Evolutionary conservation across 805 yeast genomes (phyloP).

Genomic region (Ogataea henricii): DNA sequence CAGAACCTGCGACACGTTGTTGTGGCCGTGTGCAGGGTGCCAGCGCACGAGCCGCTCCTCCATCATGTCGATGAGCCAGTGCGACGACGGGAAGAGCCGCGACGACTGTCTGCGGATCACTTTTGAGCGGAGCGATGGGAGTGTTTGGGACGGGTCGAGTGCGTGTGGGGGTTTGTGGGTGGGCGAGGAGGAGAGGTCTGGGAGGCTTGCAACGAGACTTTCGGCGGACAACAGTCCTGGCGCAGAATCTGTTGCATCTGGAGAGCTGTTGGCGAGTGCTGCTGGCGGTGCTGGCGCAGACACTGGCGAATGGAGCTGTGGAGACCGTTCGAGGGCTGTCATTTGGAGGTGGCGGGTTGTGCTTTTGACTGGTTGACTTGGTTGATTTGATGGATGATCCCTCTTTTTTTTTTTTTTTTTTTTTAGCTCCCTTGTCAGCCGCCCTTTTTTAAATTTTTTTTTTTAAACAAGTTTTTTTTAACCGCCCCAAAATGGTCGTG

Average conservation of each 20-base stretch:
- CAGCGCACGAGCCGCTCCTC: conserved; percentile 40
- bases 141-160: conserved; percentile 18
- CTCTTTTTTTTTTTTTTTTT: background rate
- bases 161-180: conserved; percentile 27
- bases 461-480: too few relatives aligned
- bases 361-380: background rate
- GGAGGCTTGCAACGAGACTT: conserved; percentile 1
- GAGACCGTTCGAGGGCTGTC: too few relatives aligned
- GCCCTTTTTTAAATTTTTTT: too few relatives aligned
- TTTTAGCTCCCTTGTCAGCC: background rate
- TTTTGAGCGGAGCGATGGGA: conserved; percentile 28
- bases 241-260: background rate
- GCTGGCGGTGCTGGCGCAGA: background rate
- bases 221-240: background rate
- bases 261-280: background rate
- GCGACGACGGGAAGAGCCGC: conserved; percentile 31
- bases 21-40: conserved; percentile 34
- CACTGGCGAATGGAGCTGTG: background rate
- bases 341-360: background rate
- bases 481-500: conserved; percentile 14
- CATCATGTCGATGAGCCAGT: conserved; percentile 33
- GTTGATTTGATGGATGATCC: background rate
- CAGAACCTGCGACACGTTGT: conserved; percentile 31
- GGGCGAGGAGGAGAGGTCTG: conserved; percentile 5
- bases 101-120: conserved; percentile 32